Base-by-base conservation (phyloP, 2,329 filamentous ascomycete species). In the Penicillium rolfsii region DNA sequence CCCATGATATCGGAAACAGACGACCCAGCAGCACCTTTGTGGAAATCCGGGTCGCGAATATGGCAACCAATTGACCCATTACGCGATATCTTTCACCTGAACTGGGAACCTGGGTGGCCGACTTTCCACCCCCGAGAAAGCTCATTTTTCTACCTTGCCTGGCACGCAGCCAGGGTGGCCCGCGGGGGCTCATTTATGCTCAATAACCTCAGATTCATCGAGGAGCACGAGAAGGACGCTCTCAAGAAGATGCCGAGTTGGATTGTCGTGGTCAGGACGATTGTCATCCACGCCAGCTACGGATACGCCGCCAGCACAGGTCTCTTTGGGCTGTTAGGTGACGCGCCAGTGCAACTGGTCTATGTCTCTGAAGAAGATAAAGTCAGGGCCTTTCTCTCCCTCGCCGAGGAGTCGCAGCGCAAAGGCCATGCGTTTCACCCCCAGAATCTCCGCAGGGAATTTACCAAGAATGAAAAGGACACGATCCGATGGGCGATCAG, bases 301-400 rank as follows among this genome's bases (percentile, higher is more conserved):
- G 4, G 48, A 43, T 45, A 53, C n/a, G 54, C 8, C 35, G 19
- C 24, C 5, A 49, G 35, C 19, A 35, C 55, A 30, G 59, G 55
- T n/a, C 22, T 61, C 4, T 61, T 61, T n/a, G 59, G 59, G 50
- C 59, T 54, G 1, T 41, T 61, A 16, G 49, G 55, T 5, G 59
- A 61, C 52, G 55, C 40, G 28, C 54, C 49, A 36, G 28, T 57
- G 28, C 59, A 61, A 28, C 30, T 57, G 14, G 49, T 61, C 16
- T 12, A 57, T 28, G 5, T 57, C 19, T 41, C 55, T 19, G 41
- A 57, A 19, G 19, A 54, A 35, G n/a, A 35, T 5, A 57, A 41
- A 45, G 7, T 57, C n/a, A 28, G 16, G 9, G 53, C 53, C n/a
- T 57, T 33, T 19, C 33, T 57, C 28, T 43, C 40, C 30, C 16